Conservation (phyloP, 73 alveolate species). For the Tetrahymena borealis region DNA sequence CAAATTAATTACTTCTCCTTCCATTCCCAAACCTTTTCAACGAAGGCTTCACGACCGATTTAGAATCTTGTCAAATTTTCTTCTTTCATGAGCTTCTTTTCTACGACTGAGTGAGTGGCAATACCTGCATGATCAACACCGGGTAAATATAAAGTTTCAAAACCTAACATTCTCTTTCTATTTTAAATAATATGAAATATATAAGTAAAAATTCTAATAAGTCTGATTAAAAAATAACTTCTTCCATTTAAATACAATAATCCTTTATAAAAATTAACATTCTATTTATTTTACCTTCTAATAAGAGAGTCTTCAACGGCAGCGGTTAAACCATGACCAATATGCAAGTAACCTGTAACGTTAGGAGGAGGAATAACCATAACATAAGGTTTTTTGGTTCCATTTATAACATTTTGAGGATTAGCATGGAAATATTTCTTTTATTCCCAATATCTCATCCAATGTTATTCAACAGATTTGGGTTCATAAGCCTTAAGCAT, state of each 20-base stretch:
- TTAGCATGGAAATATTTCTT: constrained; percentile 77
- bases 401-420: constrained; percentile 62
- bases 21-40: constrained; percentile 93
- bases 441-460: constrained; percentile 96
- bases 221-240: too few species aligned
- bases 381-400: constrained; percentile 74
- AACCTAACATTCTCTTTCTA: constrained; percentile 86
- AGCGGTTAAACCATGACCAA: constrained; percentile 76
- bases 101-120: constrained; percentile 93
- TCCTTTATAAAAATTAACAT: too few species aligned
- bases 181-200: neutral
- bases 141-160: constrained; percentile 87
- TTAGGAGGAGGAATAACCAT: constrained; percentile 99
- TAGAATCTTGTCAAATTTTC: constrained; percentile 80
- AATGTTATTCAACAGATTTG: constrained; percentile 81
- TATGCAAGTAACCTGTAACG: constrained; percentile 98
- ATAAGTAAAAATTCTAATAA: too few species aligned
- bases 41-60: constrained; percentile 85
- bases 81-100: constrained; percentile 79
- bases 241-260: too few species aligned
- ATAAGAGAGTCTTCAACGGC: constrained; percentile 89
- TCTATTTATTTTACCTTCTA: constrained; percentile 46
- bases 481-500: constrained; percentile 87
- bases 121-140: constrained; percentile 98
- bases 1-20: constrained; percentile 61